Evolutionary conservation across 169 alveolate species (phyloP).

Genomic region (Cryptosporidium tyzzeri): DNA sequence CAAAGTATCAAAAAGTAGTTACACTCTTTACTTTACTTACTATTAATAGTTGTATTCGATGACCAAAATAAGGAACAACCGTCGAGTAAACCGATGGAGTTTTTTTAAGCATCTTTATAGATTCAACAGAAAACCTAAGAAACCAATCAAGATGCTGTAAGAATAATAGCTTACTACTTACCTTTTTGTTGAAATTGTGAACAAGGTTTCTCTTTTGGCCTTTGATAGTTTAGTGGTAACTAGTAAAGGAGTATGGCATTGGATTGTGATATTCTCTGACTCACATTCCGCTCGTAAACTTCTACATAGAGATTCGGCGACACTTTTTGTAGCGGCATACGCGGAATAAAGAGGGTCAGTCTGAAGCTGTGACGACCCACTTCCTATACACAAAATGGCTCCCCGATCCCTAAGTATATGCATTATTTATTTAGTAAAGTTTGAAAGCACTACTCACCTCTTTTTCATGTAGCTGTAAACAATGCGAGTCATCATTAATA

Average conservation of each 20-base stretch:
- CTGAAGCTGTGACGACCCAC: conserved; percentile 77
- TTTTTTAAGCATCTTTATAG: conserved; percentile 18
- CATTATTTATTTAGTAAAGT: not conserved
- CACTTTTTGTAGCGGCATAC: conserved; percentile 79
- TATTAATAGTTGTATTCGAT: conserved; percentile 69
- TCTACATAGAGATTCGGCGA: conserved; percentile 76
- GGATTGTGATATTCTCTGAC: conserved; percentile 78
- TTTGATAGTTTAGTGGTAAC: conserved; percentile 80
- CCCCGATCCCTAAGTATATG: conserved; percentile 48
- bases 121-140: conserved; percentile 49
- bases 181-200: conserved; percentile 78
- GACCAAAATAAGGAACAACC: conserved; percentile 75
- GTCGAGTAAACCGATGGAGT: conserved; percentile 27
- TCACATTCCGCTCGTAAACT: conserved; percentile 77
- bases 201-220: conserved; percentile 73
- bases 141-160: not conserved
- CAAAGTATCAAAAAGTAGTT: not conserved
- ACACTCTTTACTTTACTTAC: conserved; percentile 21
- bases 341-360: conserved; percentile 79
- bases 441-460: conserved; percentile 1
- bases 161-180: not conserved
- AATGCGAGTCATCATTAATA: conserved; percentile 78
- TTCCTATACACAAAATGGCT: conserved; percentile 78
- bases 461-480: conserved; percentile 74
- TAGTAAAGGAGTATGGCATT: conserved; percentile 80